Evolutionary conservation across 2,329 filamentous ascomycete species (phyloP).

Genomic region (Ceratocystis smalleyi): DNA sequence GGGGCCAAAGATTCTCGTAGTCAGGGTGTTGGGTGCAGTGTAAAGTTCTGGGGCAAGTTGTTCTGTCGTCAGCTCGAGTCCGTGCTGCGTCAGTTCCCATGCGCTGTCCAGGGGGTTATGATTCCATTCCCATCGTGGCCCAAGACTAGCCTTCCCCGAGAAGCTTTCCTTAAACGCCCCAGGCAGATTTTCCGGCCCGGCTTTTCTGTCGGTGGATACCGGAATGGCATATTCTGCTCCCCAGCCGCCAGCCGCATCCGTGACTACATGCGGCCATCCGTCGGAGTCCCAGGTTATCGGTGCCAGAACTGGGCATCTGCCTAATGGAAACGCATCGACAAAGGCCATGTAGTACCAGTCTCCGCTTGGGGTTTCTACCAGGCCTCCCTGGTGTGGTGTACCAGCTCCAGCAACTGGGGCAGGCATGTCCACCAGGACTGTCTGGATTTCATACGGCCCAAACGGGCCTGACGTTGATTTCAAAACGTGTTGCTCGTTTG

Average conservation of each 20-base stretch:
- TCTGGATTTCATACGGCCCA: constrained; percentile 35
- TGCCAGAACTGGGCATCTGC: constrained; percentile 38
- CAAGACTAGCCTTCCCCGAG: constrained; percentile 21
- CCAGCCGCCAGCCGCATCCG: constrained; percentile 30
- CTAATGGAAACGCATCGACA: constrained; percentile 36
- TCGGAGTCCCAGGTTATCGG: constrained; percentile 32
- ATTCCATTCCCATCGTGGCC: constrained; percentile 42
- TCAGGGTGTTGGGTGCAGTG: constrained; percentile 30
- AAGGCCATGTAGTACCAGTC: constrained; percentile 46
- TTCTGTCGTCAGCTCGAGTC: constrained; percentile 31
- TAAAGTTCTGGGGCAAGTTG: constrained; percentile 37
- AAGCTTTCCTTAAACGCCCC: constrained; percentile 28
- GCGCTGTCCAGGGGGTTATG: constrained; percentile 39
- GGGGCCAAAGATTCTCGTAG: constrained; percentile 32
- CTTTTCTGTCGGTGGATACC: constrained; percentile 20
- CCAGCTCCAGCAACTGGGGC: constrained; percentile 30
- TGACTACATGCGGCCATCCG: constrained; percentile 32
- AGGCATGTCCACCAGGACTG: constrained; percentile 29
- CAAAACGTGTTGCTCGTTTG: constrained; percentile 31
- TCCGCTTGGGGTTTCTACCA: constrained; percentile 34
- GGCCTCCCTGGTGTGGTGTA: constrained; percentile 36
- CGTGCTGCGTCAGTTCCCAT: constrained; percentile 27
- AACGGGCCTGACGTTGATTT: constrained; percentile 32
- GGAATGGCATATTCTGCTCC: constrained; percentile 28
- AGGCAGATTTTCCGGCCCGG: constrained; percentile 21